phyloP scores from a whole-genome alignment of 2,329 filamentous ascomycete species.

The Pezicula neosporulosa region DNA sequence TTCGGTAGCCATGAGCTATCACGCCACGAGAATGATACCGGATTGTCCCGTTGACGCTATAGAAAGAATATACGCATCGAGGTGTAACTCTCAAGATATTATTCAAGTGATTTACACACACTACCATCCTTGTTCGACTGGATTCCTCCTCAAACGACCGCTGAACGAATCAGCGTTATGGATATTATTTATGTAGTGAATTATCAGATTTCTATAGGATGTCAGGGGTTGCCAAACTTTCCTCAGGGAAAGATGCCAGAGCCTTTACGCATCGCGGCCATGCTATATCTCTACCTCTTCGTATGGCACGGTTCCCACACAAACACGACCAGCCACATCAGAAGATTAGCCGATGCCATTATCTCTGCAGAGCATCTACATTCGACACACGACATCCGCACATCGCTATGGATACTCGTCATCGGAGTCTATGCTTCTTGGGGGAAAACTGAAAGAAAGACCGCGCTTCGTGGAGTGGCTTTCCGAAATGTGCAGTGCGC shows the following conservation, averaged over 20 bases:
- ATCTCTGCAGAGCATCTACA: background rate
- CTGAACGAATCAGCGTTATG: background rate
- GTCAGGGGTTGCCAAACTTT: background rate
- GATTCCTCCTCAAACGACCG: background rate
- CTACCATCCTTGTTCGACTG: background rate
- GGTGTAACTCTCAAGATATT: background rate
- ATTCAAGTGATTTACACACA: background rate
- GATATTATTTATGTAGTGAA: background rate
- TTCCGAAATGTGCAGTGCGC: background rate
- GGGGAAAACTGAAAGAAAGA: too few relatives aligned
- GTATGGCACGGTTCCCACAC: background rate
- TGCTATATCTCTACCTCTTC: background rate
- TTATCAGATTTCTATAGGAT: background rate
- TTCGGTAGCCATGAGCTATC: background rate
- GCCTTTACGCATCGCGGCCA: background rate
- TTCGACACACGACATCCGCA: background rate
- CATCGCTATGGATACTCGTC: background rate
- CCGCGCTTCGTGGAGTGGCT: background rate
- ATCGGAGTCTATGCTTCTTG: background rate
- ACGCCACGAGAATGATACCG: background rate
- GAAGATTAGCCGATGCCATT: background rate
- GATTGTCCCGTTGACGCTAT: background rate
- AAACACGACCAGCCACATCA: background rate
- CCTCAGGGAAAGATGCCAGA: background rate
- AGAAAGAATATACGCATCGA: background rate